Base-by-base conservation (phyloP, 2,329 filamentous ascomycete genomes). In the Fusarium sp. region DNA sequence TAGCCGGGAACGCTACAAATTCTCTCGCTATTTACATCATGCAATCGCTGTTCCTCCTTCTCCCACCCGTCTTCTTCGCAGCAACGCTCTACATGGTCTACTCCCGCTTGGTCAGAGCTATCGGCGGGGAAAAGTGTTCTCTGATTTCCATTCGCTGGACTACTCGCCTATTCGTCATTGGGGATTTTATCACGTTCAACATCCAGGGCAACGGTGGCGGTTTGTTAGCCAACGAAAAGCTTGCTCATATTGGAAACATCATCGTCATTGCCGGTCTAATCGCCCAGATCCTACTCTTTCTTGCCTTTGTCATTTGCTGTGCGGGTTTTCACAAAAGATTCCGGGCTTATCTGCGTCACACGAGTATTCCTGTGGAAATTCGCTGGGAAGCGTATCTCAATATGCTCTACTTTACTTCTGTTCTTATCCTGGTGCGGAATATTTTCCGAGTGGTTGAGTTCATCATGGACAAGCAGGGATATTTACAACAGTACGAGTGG, bases 31-130 rank as follows among this genome's bases (percentile, higher is more conserved):
- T 65, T 1, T 68, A 63, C 30, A 66, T 71, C 24, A 52, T 72
- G 14, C 66, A 71, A 68, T 40, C 37, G 37, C 17, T 55, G 0
- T 71, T 72, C 2, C 46, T 71, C 0, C 66, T 71, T 0, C 46
- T 71, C 0, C 65, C 68, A 0, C 68, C 68, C 0, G 54, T 69
- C 0, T 67, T 71, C 13, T 69, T 69, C 37, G 68, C 68, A 0
- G 69, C 69, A 13, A 65, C 69, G 0, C 11, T 71, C 4, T 71
- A 71, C 4, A 71, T 71, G 63, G 44, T 71, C 0, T 68, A 69
- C 10, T 66, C 65, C 2, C 56, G 68, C 0, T n/a, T 71, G 0
- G 62, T 71, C 1, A 19, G 55, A 1, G 55, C 48, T 1, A 28
- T 71, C 1, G 32, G 35, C 0, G 68, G 46, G 6, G 55, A 67